phyloP scores from a whole-genome alignment of 2,329 filamentous ascomycete species.

The Cercospora brassicicola region DNA sequence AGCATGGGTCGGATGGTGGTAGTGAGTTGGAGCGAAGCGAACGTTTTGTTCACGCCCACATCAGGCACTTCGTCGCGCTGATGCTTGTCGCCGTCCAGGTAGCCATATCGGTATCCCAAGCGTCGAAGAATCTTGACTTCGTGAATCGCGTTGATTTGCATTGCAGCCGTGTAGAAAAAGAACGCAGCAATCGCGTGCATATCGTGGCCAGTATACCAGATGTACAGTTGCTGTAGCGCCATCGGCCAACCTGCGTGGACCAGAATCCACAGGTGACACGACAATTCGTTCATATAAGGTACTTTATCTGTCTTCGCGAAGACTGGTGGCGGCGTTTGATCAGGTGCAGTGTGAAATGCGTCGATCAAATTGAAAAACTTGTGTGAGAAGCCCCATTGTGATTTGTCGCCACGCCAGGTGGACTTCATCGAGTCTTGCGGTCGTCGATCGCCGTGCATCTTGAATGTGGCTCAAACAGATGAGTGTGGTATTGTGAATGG shows the following conservation, averaged over 20 bases:
- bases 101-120: slow-evolving; percentile 43
- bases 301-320: slow-evolving; percentile 40
- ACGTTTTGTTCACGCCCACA: slow-evolving; percentile 30
- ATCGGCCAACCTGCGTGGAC: slow-evolving; percentile 42
- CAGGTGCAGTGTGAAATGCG: slow-evolving; percentile 17
- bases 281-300: slow-evolving; percentile 42
- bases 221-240: slow-evolving; percentile 42
- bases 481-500: neutral
- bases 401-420: slow-evolving; percentile 27
- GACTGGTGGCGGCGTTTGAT: slow-evolving; percentile 19
- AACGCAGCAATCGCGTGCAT: slow-evolving; percentile 38
- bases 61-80: slow-evolving; percentile 47
- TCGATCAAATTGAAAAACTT: slow-evolving; percentile 22
- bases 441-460: slow-evolving; percentile 19
- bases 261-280: slow-evolving; percentile 44
- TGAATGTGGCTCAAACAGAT: slow-evolving; percentile 3
- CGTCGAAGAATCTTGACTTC: slow-evolving; percentile 43
- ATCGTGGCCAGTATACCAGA: slow-evolving; percentile 37
- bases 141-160: slow-evolving; percentile 45
- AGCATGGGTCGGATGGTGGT: slow-evolving; percentile 27
- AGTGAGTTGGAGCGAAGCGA: slow-evolving; percentile 24
- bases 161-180: slow-evolving; percentile 42
- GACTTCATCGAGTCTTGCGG: slow-evolving; percentile 30
- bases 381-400: slow-evolving; percentile 25
- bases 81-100: slow-evolving; percentile 48